Base-by-base conservation (phyloP, 495 filamentous ascomycete genomes). In the Chaetomium cochliodes region DNA sequence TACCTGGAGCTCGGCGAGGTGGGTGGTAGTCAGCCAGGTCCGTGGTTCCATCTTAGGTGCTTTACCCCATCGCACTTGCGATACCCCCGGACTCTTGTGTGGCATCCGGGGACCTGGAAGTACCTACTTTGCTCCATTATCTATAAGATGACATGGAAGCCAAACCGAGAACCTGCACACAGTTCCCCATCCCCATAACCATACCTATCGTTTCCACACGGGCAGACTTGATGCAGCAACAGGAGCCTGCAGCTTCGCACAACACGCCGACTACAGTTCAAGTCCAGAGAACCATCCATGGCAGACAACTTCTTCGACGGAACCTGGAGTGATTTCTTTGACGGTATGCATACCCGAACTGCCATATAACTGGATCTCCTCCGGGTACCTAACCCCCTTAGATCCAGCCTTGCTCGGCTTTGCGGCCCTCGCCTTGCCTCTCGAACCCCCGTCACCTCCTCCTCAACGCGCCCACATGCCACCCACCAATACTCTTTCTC, bases 241-340 rank as follows among this genome's bases (percentile, higher is more conserved):
- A 20, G n/a, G 18, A 50, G 20, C 20, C 9, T 15, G 18, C n/a
- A 22, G 46, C n/a, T 50, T 11, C 20, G 18, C 23, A 20, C 46
- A 20, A 20, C 46, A 23, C 26, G 30, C 3, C 12, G 54, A 13
- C 3, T 23, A 18, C 53, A 41, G 46, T n/a, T 50, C 15, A 18
- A 47, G 20, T 16, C 18, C 15, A 26, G 2, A n/a, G 9, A 30
- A 60, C 33, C 42, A 33, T 20, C 51, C 11, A 67, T 67, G 65
- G 37, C 30, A 1, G 49, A 63, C 60, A 67, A 26, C 39, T 67
- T 67, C 50, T 67, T 67, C 37, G 60, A 67, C 39, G 55, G 54
- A 15, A 59, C 54, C 47, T 25, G 58, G 30, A 56, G 60, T 39
- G 65, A 63, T 23, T 67, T 63, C 37, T 16, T 56, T 18, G 59